Evolutionary conservation across 345 rosid species (phyloP).

Genomic region (Rhizophora mangle): DNA sequence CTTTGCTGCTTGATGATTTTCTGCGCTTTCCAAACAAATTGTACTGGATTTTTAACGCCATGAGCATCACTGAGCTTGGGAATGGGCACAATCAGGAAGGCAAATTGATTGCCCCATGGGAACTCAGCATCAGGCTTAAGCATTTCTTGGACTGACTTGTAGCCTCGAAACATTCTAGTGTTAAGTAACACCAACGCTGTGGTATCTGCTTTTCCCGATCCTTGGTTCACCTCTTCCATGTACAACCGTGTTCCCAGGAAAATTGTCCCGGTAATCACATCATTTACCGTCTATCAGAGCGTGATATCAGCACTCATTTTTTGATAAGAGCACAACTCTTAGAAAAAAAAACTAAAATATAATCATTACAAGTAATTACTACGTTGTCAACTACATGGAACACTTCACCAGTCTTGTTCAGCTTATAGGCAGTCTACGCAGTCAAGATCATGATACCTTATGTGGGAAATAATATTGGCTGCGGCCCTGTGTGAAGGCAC

Average conservation of each 20-base stretch:
- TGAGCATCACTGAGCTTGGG: constrained; percentile 17
- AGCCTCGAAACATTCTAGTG: constrained; percentile 38
- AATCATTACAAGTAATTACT: neutral
- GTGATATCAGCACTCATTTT: neutral
- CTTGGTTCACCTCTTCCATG: constrained; percentile 28
- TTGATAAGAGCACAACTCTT: neutral
- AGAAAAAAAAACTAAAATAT: neutral
- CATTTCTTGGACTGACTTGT: constrained; percentile 51
- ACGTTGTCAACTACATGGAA: no score
- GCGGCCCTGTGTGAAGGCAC: no score
- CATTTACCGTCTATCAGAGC: constrained; percentile 44
- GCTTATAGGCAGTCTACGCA: no score
- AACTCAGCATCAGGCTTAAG: constrained; percentile 35
- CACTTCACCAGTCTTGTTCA: no score
- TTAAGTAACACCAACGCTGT: constrained; percentile 50
- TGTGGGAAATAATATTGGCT: no score
- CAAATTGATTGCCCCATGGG: constrained; percentile 51
- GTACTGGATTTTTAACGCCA: constrained; percentile 25
- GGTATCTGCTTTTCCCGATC: constrained; percentile 16
- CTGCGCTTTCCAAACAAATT: neutral
- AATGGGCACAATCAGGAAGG: constrained; percentile 36
- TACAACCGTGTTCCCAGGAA: constrained; percentile 46
- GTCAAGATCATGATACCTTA: no score
- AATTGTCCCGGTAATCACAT: constrained; percentile 45
- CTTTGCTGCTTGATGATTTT: no score